A percentile compares a stretch with the other conserved stretches of the same genome.
Conservation (phyloP, 345 rosid genomes). For the Angophora floribunda region DNA sequence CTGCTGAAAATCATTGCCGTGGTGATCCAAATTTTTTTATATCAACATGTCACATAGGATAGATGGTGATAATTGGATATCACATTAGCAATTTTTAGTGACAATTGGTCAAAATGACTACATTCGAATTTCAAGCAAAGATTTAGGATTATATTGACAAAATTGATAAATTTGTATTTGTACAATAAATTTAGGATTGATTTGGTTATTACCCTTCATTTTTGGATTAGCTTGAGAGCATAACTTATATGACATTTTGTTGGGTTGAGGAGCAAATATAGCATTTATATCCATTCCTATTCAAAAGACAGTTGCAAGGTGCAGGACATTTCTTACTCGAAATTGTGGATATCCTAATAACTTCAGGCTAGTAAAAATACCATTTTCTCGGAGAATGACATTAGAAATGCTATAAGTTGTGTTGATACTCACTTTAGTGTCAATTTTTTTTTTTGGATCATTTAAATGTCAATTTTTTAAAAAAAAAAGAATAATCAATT, state of each 20-base stretch:
- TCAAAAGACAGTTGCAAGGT: background rate
- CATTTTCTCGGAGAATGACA: background rate
- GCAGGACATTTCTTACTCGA: background rate
- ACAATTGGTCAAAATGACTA: background rate
- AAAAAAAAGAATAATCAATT: no score
- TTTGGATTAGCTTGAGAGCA: background rate
- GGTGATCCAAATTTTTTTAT: rapidly evolving
- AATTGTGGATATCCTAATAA: background rate
- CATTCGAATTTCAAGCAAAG: background rate
- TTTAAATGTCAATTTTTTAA: no score
- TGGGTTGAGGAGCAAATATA: background rate
- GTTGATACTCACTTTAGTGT: no score
- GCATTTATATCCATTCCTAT: background rate
- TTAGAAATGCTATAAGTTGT: no score
- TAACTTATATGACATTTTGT: background rate
- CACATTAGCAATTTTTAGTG: background rate
- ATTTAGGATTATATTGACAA: background rate
- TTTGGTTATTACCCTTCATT: background rate
- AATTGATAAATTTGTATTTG: background rate
- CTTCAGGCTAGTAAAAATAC: background rate
- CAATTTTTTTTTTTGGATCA: no score
- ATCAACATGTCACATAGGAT: background rate
- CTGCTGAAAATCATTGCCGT: rapidly evolving
- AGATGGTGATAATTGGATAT: rapidly evolving
- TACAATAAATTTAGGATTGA: background rate